phyloP scores from a whole-genome alignment of 2,329 filamentous ascomycete species.

The Clarireedia homoeocarpa region DNA sequence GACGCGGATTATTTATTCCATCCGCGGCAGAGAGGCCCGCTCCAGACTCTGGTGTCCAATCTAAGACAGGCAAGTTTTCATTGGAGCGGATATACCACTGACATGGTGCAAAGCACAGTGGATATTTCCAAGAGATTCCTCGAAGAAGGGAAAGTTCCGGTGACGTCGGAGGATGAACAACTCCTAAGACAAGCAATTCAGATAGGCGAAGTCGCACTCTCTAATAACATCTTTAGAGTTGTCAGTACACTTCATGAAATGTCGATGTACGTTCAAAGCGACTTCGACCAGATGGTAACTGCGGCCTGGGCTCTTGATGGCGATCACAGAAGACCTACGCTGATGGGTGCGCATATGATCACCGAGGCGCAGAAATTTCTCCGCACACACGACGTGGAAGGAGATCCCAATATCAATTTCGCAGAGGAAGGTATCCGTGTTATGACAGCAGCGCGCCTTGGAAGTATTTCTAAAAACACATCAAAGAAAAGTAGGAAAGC shows the following conservation, averaged over 20 bases:
- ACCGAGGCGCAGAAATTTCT: slow-evolving; percentile 41
- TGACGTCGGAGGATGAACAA: slow-evolving; percentile 51
- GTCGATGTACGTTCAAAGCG: slow-evolving; percentile 58
- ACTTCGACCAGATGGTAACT: slow-evolving; percentile 54
- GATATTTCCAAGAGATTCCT: slow-evolving; percentile 63
- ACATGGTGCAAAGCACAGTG: slow-evolving; percentile 56
- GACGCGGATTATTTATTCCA: slow-evolving; percentile 90
- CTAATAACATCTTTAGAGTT: slow-evolving; percentile 55
- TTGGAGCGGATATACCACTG: slow-evolving; percentile 61
- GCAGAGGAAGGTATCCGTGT: too few relatives aligned
- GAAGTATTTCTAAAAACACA: too few relatives aligned
- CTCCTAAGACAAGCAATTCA: slow-evolving; percentile 58
- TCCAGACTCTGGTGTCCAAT: slow-evolving; percentile 67
- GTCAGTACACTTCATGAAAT: slow-evolving; percentile 70
- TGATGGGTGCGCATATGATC: slow-evolving; percentile 49
- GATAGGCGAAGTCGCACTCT: slow-evolving; percentile 51
- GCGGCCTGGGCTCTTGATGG: slow-evolving; percentile 61
- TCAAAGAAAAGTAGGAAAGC: too few relatives aligned
- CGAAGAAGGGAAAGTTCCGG: slow-evolving; percentile 48
- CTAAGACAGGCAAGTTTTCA: slow-evolving; percentile 80
- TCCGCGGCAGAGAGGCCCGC: slow-evolving; percentile 56
- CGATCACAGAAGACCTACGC: slow-evolving; percentile 35
- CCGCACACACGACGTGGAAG: too few relatives aligned
- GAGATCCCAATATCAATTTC: too few relatives aligned
- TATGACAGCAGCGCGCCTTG: too few relatives aligned